Evolutionary conservation across 139 green algal species (phyloP), one percentile per base, ranked within the genome.

Genomic region (Coelastrella sp.): DNA sequence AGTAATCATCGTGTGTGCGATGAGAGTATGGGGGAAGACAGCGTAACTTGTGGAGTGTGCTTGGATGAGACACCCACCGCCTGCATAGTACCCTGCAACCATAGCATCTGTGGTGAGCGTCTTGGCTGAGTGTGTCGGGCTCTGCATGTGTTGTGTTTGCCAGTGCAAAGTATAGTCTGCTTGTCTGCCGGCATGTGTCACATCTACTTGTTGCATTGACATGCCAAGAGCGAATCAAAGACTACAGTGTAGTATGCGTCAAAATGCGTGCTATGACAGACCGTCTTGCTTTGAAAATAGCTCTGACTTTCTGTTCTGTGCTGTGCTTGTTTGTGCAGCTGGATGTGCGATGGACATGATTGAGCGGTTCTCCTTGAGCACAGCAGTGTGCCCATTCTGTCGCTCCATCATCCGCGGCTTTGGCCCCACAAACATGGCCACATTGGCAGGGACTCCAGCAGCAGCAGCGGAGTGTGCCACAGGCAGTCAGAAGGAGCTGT

Each of bases 381-480:
- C 87, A 59, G 87, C 87, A 17, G 78, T 86, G 65, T 91, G 87
- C 87, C 87, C 87, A 68, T 91, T 91, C 64, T 91, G 87, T 78
- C 78, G 87, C 56, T 65, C 47, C 77, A 59, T 91, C 64, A 79
- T 91, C 56, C 23, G 17, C 54, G 78, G 87, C 78, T 91, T 91
- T 84, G 73, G 56, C 7, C 73, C 85, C 23, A 60, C 19, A 56
- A 82, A 82, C 22, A 13, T 89, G 83, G 54, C 82, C 56, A 19
- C 56, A 71, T 17, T 88, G 82, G 82, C 82, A 79, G 23, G 23
- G 13, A 60, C 68, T 7, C 68, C 68, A 68, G 83, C 68, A 54
- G 17, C 83, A 88, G 47, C 19, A 17, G 68, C 17, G 13, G 23
- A 7, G 14, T 19, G 7, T 77, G 14, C 22, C 20, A 13, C 23